These are phyloP conservation scores for Magnolia kwangsiensis DNA, from an alignment of 164 flowering plant genomes.

Conservation along the genomic window DNA sequence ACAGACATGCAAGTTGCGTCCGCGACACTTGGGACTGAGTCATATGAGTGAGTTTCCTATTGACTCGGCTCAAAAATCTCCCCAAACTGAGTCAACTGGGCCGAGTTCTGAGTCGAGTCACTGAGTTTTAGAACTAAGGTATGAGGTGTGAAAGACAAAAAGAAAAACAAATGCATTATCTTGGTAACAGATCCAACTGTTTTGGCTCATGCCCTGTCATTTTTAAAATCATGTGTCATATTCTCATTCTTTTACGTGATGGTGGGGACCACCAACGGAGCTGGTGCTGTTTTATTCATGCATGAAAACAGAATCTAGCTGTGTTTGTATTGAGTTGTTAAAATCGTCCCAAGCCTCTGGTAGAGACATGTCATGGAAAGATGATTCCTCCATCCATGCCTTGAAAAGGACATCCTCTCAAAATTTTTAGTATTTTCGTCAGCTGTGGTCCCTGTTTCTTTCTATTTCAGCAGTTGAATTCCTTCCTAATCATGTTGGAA, in stretches of 20 bases:
- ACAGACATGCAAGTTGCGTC: no score
- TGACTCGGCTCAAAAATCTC: no score
- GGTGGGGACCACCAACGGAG: neutral
- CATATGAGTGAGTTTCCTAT: no score
- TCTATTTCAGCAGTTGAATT: neutral
- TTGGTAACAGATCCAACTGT: neutral
- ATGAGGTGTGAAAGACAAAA: neutral
- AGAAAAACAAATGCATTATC: neutral
- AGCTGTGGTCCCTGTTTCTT: neutral
- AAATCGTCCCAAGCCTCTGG: neutral
- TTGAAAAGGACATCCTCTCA: neutral
- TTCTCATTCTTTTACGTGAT: neutral
- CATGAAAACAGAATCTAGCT: conserved; percentile 4
- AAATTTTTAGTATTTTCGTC: neutral
- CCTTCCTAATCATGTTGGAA: no score
- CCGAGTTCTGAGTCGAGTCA: no score
- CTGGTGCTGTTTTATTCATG: neutral
- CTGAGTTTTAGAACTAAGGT: no score
- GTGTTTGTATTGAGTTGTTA: neutral
- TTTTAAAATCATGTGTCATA: neutral
- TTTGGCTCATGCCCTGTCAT: neutral
- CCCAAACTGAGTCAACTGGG: no score
- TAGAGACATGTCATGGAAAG: conserved; percentile 2
- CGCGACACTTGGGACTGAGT: no score
- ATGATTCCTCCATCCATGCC: neutral